A percentile compares a stretch with the other conserved stretches of the same genome.
These are phyloP conservation scores for Cryptosporidium parvum DNA, from an alignment of 169 alveolate genomes.

Conservation along the genomic window DNA sequence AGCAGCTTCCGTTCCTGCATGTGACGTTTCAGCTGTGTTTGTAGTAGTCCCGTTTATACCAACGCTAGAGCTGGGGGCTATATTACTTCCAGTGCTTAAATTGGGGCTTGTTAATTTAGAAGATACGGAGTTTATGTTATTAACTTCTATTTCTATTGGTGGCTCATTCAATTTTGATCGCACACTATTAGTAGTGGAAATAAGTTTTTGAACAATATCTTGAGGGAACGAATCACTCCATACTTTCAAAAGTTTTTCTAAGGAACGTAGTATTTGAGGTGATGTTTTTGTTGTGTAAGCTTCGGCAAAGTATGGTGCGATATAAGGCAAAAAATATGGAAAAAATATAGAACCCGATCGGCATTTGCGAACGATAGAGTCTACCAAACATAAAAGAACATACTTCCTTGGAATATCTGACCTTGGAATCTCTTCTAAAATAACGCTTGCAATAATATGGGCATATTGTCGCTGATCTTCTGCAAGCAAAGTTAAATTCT, in stretches of 20 bases:
- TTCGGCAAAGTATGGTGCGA: constrained; percentile 76
- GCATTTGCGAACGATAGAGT: constrained; percentile 69
- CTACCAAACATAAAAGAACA: constrained; percentile 66
- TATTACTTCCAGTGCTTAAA: not conserved
- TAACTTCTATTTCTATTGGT: constrained; percentile 49
- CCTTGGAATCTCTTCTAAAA: constrained; percentile 65
- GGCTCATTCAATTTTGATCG: constrained; percentile 71
- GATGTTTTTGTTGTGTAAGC: constrained; percentile 68
- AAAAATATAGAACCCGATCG: constrained; percentile 68
- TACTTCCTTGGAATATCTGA: constrained; percentile 75
- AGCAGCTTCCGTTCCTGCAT: not conserved
- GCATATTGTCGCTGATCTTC: constrained; percentile 76
- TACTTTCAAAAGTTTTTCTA: constrained; percentile 65
- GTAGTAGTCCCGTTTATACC: not conserved
- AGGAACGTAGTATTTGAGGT: constrained; percentile 59
- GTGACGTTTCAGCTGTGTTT: not conserved
- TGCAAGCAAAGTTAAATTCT: constrained; percentile 60
- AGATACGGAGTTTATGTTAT: not conserved
- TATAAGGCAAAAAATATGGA: constrained; percentile 73
- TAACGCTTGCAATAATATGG: constrained; percentile 72
- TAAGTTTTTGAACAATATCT: constrained; percentile 57
- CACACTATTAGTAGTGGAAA: constrained; percentile 50
- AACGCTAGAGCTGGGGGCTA: not conserved
- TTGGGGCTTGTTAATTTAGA: not conserved
- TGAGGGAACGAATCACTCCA: constrained; percentile 61